These are phyloP conservation scores for Monosporascus sp. DNA, from an alignment of 2,329 filamentous ascomycete genomes.

Conservation along the genomic window DNA sequence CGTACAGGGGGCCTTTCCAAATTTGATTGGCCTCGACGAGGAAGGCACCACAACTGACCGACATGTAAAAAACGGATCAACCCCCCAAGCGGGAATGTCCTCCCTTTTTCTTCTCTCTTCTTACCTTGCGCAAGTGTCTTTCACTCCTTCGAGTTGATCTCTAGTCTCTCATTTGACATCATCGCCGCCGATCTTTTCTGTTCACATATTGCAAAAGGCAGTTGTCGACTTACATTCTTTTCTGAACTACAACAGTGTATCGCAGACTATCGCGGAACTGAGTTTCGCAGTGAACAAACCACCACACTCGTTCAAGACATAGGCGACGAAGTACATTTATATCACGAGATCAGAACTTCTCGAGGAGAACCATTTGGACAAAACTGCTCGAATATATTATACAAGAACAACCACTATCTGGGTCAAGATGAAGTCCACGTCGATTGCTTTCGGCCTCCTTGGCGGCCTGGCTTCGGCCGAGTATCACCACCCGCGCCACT, in stretches of 20 bases:
- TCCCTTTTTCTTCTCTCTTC: constrained; percentile 14
- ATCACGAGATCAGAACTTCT: constrained; percentile 18
- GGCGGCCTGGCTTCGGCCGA: constrained; percentile 26
- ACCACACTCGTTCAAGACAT: constrained; percentile 23
- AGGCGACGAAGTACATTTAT: constrained; percentile 22
- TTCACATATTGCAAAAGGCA: constrained; percentile 23
- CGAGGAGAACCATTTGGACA: constrained; percentile 1
- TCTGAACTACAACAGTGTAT: constrained; percentile 20
- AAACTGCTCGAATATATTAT: constrained; percentile 1
- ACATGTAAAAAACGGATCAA: constrained; percentile 19
- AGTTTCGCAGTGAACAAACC: constrained; percentile 30
- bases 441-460: constrained; percentile 27
- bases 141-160: constrained; percentile 26
- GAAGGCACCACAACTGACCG: constrained; percentile 1
- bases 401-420: background rate
- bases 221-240: constrained; percentile 20
- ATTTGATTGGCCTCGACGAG: background rate
- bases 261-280: constrained; percentile 28
- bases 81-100: constrained; percentile 13
- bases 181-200: constrained; percentile 24
- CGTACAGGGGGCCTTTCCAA: constrained; percentile 5
- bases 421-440: constrained; percentile 29
- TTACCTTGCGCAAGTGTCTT: constrained; percentile 19
- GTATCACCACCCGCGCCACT: constrained; percentile 26
- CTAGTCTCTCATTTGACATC: constrained; percentile 28